Percentiles rank a stretch among this genome's conserved stretches.
Conservation (phyloP, 331 rosid species). For the Malus hybrid region DNA sequence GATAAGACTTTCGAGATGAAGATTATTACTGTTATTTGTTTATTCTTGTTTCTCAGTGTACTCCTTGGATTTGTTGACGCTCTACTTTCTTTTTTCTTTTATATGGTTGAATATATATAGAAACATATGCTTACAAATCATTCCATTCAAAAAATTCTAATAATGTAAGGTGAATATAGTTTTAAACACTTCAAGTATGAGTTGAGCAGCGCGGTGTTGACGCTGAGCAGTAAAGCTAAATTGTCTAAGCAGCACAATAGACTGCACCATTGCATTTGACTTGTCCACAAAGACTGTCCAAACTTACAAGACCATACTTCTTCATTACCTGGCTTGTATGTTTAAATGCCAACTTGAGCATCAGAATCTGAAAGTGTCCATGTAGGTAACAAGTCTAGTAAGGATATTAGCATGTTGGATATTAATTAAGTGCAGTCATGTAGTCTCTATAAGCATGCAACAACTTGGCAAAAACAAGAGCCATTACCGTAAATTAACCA, state of each 20-base stretch:
- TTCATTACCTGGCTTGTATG: no score
- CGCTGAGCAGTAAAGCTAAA: not conserved
- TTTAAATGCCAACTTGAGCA: not conserved
- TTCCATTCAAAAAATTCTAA: not conserved
- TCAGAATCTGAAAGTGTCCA: not conserved
- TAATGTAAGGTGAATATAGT: no score
- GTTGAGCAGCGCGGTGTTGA: not conserved
- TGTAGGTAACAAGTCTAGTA: not conserved
- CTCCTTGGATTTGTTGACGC: not conserved
- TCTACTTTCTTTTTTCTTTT: not conserved
- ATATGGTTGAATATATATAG: not conserved
- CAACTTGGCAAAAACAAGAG: no score
- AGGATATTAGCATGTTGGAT: not conserved
- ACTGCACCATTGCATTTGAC: not conserved
- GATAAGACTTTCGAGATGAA: no score
- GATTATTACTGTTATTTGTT: no score
- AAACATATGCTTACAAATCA: not conserved
- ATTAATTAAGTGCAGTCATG: not conserved
- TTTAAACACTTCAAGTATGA: not conserved
- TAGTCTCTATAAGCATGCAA: not conserved
- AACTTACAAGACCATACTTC: not conserved
- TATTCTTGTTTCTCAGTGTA: not conserved
- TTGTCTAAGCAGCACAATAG: not conserved
- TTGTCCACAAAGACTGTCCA: not conserved
- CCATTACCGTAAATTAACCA: no score